Base-by-base conservation (phyloP, 2,329 filamentous ascomycete species). In the Magnaporthales sp. region DNA sequence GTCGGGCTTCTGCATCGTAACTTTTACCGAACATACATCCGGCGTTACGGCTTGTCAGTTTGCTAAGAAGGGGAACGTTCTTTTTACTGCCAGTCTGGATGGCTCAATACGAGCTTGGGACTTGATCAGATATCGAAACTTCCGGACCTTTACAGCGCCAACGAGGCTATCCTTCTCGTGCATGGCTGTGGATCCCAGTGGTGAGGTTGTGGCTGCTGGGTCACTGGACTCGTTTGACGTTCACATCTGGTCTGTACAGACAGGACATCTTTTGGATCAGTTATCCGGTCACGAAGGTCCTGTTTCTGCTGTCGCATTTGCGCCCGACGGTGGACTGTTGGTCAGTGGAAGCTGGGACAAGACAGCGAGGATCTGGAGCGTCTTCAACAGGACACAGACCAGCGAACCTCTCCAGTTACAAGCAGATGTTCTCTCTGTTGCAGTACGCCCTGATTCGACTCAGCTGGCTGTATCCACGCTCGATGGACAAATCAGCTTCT, bases 191-290 rank as follows among this genome's bases (percentile, higher is more conserved):
- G 96, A 99, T 71, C 93, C 95, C 0, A 97, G 93, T 70, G 95
- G 95, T 66, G 96, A 99, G 77, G 91, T 99, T 9, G 91, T 99
- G 3, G 96, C 94, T 68, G 95, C 95, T 10, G 95, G 94, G 2
- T 98, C 94, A 1, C 84, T 96, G 19, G 95, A 99, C 76, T 97
- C 93, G 4, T 98, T 97, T 71, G 94, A 98, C 74, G 92, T 99
- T 65, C 93, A 99, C 78, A 91, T 99, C 69, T 99, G 95, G 95
- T 97, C 92, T 5, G 96, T 99, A 4, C 95, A 99, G 75, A 99
- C 94, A 0, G 95, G 95, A 2, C 95, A 99, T 76, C 83, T 99
- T 22, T 86, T 99, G 6, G 95, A 99, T 75, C 90, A 90, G 70
- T 82, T 99, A 27, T 86, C 93, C 7, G 96, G 95, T 1, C 95